A percentile compares a stretch with the other conserved stretches of the same genome.
These are phyloP conservation scores for Ceratobasidium sp. DNA, from an alignment of 1,284 basidiomycete species.

Conservation along the genomic window DNA sequence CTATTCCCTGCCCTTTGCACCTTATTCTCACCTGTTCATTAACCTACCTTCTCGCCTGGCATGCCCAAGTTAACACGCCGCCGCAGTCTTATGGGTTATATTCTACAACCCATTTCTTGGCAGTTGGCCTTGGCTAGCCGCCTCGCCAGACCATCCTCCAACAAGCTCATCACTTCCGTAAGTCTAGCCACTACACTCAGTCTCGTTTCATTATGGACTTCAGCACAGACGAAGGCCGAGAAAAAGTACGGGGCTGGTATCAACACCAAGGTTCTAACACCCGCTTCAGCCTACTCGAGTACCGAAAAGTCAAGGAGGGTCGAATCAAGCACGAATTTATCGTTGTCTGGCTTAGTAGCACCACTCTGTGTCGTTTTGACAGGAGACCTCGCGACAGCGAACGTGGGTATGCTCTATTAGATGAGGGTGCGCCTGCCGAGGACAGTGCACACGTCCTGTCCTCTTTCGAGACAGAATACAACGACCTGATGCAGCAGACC, in stretches of 20 bases:
- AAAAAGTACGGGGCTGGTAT: constrained; percentile 12
- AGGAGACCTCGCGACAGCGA: background rate
- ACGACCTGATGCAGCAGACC: background rate
- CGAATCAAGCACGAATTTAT: constrained; percentile 19
- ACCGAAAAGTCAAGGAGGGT: background rate
- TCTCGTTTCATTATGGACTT: constrained; percentile 9
- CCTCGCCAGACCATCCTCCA: background rate
- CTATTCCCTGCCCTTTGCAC: no score
- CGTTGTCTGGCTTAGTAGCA: background rate
- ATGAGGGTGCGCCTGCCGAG: constrained; percentile 3
- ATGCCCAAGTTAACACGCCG: no score
- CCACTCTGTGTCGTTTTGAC: constrained; percentile 16
- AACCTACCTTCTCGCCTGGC: no score
- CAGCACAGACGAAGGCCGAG: background rate
- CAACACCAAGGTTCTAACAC: background rate
- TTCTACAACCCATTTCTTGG: background rate
- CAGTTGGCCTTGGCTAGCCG: background rate
- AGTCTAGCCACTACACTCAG: background rate
- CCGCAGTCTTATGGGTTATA: no score
- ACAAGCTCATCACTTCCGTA: background rate
- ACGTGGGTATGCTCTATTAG: background rate
- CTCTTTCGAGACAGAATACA: background rate
- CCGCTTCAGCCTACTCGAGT: constrained; percentile 11
- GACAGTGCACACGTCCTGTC: constrained; percentile 4
- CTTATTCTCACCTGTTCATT: no score